Evolutionary conservation across 768 basidiomycete genomes (phyloP), one percentile per base, ranked within the genome.

Genomic region (Lentinula edodes): DNA sequence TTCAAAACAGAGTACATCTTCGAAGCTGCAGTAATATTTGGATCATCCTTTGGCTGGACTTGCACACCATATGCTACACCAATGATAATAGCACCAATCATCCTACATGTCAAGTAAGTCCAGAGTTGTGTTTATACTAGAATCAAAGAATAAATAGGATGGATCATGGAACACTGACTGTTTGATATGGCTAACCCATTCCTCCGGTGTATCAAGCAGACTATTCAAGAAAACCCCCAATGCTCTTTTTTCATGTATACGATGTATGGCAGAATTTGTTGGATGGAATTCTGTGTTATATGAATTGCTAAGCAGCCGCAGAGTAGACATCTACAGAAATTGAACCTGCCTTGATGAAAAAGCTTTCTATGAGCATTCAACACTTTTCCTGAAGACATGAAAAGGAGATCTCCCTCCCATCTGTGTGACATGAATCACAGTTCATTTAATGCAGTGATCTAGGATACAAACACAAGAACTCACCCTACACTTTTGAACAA

Each of bases 11-110:
- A 63, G 12, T 76, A 64, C 2, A 79, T 77, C 6, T 73, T 66
- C 35, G 81, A 75, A 0, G 78, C 80, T 1, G 76, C 67, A 0
- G 67, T 64, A 38, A 85, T 71, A 63, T 76, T 78, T 2, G 81
- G 78, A 63, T 84, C 83, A 58, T 78, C 66, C 13, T 66, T 48
- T 0, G 75, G 70, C 41, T 72, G 62, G 8, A 78, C 72, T 12
- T 77, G 66, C 18, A 83, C 71, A 2, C 83, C 84, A 63, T 84
- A 83, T 0, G 78, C 76, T 8, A 81, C 62, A 0, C 73, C 74
- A 54, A 83, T 67, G 10, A 78, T 68, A 18, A 76, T 68, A n/a
- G 73, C 70, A 10, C 75, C 80, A 2, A 77, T 70, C 65, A 77
- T 71, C 46, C 80, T 16, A 54, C 9, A 57, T 2, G 2, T 23